phyloP scores from a whole-genome alignment of 495 filamentous ascomycete species.

The Monascus purpureus region DNA sequence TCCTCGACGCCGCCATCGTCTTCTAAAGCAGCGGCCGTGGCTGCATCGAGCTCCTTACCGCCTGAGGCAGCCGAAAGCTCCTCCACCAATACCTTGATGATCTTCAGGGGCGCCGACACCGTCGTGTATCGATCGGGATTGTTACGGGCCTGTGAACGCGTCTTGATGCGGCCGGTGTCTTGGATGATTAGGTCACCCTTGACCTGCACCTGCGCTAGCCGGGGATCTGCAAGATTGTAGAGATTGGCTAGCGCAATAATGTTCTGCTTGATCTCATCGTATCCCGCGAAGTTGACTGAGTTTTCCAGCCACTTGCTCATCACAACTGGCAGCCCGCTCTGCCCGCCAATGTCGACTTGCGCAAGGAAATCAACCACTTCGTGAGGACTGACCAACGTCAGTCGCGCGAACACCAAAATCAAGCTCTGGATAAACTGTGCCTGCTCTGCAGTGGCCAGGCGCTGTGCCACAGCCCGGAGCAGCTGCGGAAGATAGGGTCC shows the following conservation, averaged over 20 bases:
- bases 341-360: constrained; percentile 56
- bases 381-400: constrained; percentile 67
- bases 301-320: constrained; percentile 93
- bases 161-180: constrained; percentile 76
- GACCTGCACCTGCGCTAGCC: constrained; percentile 63
- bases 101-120: constrained; percentile 78
- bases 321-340: constrained; percentile 73
- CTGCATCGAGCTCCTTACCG: constrained; percentile 38
- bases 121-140: constrained; percentile 86
- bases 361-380: constrained; percentile 88
- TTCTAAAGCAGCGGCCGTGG: constrained; percentile 37
- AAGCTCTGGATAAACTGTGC: constrained; percentile 83
- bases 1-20: constrained; percentile 36
- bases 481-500: constrained; percentile 83
- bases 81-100: constrained; percentile 87
- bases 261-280: constrained; percentile 92
- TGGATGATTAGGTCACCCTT: constrained; percentile 84
- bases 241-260: constrained; percentile 85
- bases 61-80: constrained; percentile 58
- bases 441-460: constrained; percentile 64
- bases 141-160: constrained; percentile 68
- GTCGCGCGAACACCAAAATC: constrained; percentile 85
- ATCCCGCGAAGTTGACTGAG: constrained; percentile 88
- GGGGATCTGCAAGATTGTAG: constrained; percentile 73
- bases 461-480: constrained; percentile 78